These are phyloP conservation scores for Gypsophila paniculata DNA, from an alignment of 179 eudicot species.

Conservation along the genomic window DNA sequence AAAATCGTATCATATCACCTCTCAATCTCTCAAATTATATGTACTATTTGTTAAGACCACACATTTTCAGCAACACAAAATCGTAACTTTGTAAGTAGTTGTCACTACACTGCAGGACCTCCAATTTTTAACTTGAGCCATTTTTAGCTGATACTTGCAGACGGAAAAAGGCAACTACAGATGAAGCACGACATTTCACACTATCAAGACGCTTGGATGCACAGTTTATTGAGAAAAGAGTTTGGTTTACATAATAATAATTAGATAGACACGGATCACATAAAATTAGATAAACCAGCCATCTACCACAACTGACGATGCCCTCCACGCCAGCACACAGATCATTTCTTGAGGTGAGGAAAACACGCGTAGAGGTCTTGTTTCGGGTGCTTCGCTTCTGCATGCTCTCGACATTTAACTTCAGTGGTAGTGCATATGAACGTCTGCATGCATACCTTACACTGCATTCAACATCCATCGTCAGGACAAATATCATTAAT, in stretches of 20 bases:
- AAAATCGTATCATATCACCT: too few species aligned
- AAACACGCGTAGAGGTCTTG: slow-evolving; percentile 31
- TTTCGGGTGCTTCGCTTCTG: slow-evolving; percentile 39
- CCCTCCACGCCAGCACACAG: slow-evolving; percentile 5
- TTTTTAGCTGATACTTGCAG: not conserved
- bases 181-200: slow-evolving; percentile 1
- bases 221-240: not conserved
- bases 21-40: too few species aligned
- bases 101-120: too few species aligned
- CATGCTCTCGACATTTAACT: slow-evolving; percentile 42
- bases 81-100: too few species aligned
- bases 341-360: slow-evolving; percentile 34
- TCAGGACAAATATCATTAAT: slow-evolving; percentile 6
- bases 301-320: slow-evolving; percentile 9
- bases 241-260: not conserved
- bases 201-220: not conserved
- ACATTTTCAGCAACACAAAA: too few species aligned
- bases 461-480: slow-evolving; percentile 30
- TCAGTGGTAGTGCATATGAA: slow-evolving; percentile 39
- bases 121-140: not conserved
- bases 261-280: not conserved
- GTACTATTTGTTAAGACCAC: too few species aligned
- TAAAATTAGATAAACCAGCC: slow-evolving; percentile 13
- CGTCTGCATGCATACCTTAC: slow-evolving; percentile 45
- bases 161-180: not conserved